Conservation (phyloP, 257 asterid genomes). For the Przewalskia tangutica region DNA sequence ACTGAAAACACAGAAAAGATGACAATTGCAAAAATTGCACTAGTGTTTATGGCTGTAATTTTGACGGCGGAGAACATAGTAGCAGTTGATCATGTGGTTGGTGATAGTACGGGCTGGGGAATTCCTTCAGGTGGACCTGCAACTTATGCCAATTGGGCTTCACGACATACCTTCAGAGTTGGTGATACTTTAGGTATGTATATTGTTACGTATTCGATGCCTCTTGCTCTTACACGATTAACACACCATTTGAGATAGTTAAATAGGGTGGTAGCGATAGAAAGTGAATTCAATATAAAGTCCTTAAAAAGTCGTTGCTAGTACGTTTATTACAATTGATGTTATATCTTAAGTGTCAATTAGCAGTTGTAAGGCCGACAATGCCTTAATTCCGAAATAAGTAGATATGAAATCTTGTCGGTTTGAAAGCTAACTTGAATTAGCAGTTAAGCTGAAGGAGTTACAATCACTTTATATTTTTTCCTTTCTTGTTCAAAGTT, state of each 20-base stretch:
- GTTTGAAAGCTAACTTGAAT: background rate
- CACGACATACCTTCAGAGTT: slow-evolving; percentile 2
- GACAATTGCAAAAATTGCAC: background rate
- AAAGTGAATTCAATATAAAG: background rate
- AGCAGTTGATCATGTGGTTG: slow-evolving; percentile 15
- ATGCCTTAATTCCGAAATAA: no score
- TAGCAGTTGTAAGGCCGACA: background rate
- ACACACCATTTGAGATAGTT: background rate
- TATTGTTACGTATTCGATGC: background rate
- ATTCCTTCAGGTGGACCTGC: slow-evolving; percentile 11
- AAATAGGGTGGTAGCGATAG: no score
- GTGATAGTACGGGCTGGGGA: slow-evolving; percentile 13
- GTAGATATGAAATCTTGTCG: background rate
- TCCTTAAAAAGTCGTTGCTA: background rate
- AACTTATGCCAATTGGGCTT: slow-evolving; percentile 11
- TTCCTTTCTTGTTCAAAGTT: background rate
- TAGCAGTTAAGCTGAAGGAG: background rate
- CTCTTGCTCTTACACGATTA: background rate
- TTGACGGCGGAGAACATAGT: background rate
- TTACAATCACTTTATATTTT: background rate
- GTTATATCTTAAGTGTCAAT: background rate
- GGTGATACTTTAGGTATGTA: slow-evolving; percentile 18
- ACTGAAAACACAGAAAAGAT: slow-evolving; percentile 6
- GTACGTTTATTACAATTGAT: background rate
- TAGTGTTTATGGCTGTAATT: background rate